Evolutionary conservation across 2,329 filamentous ascomycete genomes (phyloP).

Genomic region (Fusarium heterosporum): DNA sequence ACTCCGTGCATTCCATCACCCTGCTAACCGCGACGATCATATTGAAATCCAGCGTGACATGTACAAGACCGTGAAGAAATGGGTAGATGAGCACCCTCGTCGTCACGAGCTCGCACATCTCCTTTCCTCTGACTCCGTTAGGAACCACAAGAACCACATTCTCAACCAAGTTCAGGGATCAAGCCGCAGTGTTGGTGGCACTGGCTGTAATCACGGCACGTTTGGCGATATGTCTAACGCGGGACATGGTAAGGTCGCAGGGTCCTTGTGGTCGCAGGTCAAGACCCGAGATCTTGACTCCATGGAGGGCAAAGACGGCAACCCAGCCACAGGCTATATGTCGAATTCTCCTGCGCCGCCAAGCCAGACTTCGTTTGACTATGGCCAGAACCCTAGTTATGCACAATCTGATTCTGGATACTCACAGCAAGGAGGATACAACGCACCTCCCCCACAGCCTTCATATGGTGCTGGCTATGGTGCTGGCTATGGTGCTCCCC

Average conservation of each 20-base stretch:
- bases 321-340: conserved; percentile 52
- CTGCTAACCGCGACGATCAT: conserved; percentile 79
- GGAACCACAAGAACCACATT: conserved; percentile 82
- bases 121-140: conserved; percentile 87
- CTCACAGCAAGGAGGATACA: conserved; percentile 42
- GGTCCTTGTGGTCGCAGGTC: conserved; percentile 71
- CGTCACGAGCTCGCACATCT: conserved; percentile 76
- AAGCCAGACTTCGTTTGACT: conserved; percentile 55
- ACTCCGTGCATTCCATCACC: conserved; percentile 88
- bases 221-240: conserved; percentile 56
- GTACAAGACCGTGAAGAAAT: conserved; percentile 86
- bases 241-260: conserved; percentile 69
- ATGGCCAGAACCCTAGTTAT: conserved; percentile 54
- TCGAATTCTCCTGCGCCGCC: conserved; percentile 56
- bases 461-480: conserved; percentile 51
- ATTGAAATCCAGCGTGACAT: conserved; percentile 87
- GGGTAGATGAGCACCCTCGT: conserved; percentile 78
- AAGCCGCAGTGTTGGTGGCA: conserved; percentile 42
- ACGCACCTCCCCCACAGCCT: conserved; percentile 51
- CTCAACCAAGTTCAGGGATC: conserved; percentile 51
- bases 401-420: conserved; percentile 40
- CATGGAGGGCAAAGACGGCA: conserved; percentile 63
- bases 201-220: conserved; percentile 58
- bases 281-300: conserved; percentile 68
- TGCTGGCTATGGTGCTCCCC: conserved; percentile 49